Evolutionary conservation across 2,329 filamentous ascomycete species (phyloP).

Genomic region (Ophiognomonia clavigignenti-juglandacearum): DNA sequence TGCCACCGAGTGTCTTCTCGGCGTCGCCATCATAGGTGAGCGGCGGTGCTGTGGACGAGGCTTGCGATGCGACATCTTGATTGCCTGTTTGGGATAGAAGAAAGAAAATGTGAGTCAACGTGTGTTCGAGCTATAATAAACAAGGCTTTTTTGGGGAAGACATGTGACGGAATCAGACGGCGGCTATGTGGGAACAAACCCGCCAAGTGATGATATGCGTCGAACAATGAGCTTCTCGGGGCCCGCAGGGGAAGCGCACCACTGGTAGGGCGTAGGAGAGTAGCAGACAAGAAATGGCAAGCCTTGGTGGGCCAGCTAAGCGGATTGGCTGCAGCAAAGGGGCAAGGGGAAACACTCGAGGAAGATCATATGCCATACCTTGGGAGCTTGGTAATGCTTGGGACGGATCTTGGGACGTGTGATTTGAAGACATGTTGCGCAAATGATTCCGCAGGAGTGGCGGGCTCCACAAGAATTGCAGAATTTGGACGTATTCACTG

Average conservation of each 20-base stretch:
- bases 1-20: neutral
- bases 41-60: neutral
- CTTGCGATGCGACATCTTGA: neutral
- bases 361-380: constrained; percentile 5
- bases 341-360: neutral
- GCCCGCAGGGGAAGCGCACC: too few species aligned
- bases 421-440: constrained; percentile 3
- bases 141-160: too few species aligned
- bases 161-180: too few species aligned
- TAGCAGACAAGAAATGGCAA: too few species aligned
- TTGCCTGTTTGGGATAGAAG: neutral
- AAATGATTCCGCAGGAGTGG: neutral
- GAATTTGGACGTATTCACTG: too few species aligned
- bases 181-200: too few species aligned
- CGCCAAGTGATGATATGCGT: too few species aligned
- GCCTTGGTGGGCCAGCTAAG: too few species aligned
- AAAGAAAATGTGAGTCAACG: neutral
- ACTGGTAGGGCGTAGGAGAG: too few species aligned
- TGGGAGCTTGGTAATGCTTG: constrained; percentile 2
- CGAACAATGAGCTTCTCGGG: too few species aligned
- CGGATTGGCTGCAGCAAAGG: neutral
- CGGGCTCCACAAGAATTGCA: too few species aligned
- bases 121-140: neutral
- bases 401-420: constrained; percentile 2
- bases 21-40: neutral